phyloP scores from a whole-genome alignment of 139 green algal species.

The Coelastrella sp. region DNA sequence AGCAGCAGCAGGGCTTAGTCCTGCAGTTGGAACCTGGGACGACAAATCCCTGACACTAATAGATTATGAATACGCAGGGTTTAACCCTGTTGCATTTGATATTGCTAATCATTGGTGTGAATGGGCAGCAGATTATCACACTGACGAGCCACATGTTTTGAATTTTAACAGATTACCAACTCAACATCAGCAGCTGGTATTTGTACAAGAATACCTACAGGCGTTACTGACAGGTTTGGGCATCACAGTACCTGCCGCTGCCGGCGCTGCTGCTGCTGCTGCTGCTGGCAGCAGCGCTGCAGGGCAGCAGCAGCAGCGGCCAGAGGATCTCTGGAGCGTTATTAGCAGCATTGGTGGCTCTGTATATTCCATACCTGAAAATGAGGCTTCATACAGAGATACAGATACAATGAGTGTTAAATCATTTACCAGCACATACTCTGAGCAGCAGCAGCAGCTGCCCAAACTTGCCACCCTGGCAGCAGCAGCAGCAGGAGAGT shows the following conservation, averaged over 20 bases:
- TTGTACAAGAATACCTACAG: slow-evolving; percentile 63
- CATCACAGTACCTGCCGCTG: neutral
- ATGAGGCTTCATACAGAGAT: neutral
- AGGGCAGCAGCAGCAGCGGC: neutral
- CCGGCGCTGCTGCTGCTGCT: neutral
- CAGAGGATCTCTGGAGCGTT: neutral
- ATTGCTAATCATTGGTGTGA: slow-evolving; percentile 85
- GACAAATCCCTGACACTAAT: slow-evolving; percentile 63
- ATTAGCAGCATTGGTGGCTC: slow-evolving; percentile 38
- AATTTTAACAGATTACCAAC: slow-evolving; percentile 64
- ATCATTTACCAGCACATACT: neutral
- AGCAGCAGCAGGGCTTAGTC: neutral
- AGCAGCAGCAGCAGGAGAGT: neutral
- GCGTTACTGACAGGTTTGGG: slow-evolving; percentile 37
- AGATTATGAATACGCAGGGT: slow-evolving; percentile 78
- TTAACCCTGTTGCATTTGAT: slow-evolving; percentile 69
- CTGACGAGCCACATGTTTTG: slow-evolving; percentile 51
- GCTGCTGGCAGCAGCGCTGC: neutral
- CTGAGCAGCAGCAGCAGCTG: neutral
- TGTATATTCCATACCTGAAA: slow-evolving; percentile 10
- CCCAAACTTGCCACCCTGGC: neutral
- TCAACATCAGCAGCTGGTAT: slow-evolving; percentile 54
- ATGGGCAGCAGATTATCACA: slow-evolving; percentile 76
- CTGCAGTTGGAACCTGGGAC: neutral
- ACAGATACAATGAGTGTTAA: neutral